Evolutionary conservation across 2,329 filamentous ascomycete species (phyloP), one percentile per base, ranked within the genome.

Genomic region (Epichloe bromicola): DNA sequence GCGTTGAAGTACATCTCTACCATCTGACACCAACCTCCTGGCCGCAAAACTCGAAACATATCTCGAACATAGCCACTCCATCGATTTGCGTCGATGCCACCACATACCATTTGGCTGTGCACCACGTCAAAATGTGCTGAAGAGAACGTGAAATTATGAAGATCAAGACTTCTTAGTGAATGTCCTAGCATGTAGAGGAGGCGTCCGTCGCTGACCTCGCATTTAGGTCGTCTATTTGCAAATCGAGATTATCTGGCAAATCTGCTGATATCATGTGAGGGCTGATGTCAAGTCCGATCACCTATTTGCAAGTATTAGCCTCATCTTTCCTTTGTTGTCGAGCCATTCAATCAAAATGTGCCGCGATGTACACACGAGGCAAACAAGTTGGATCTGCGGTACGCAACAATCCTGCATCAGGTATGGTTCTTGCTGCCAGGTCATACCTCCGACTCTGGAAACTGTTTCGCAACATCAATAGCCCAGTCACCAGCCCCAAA

Each of bases 1-100:
- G 87, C 82, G 56, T 88, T 88, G 65, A 83, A 84, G 61, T 94
- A 88, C 59, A 90, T 78, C 62, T 95, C 90, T n/a, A 87, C 79
- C 76, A 95, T 83, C 62, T 95, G 88, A 53, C 86, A 77, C 88
- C 88, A 95, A 1, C 90, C 89, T 2, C 83, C 85, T 5, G 82
- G 83, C 48, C 80, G 83, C 55, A 90, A 70, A 10, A 88, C 75
- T 20, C 79, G 75, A 56, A 80, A 78, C 54, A 95, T 85, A 58
- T 95, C 90, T 58, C 74, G 72, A 56, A 95, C 67, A 65, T 94
- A 95, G 34, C 75, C 74, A 51, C 71, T 67, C 90, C 90, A 96
- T 64, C 88, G 77, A 55, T 74, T 70, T 52, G 73, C 70, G 60
- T 90, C 75, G 59, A 95, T 86, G 0, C 87, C 88, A 20, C 80